A percentile compares a stretch with the other conserved stretches of the same genome.
Evolutionary conservation across 2,329 filamentous ascomycete species (phyloP).

Genomic region (Aspergillus novofumigatus): DNA sequence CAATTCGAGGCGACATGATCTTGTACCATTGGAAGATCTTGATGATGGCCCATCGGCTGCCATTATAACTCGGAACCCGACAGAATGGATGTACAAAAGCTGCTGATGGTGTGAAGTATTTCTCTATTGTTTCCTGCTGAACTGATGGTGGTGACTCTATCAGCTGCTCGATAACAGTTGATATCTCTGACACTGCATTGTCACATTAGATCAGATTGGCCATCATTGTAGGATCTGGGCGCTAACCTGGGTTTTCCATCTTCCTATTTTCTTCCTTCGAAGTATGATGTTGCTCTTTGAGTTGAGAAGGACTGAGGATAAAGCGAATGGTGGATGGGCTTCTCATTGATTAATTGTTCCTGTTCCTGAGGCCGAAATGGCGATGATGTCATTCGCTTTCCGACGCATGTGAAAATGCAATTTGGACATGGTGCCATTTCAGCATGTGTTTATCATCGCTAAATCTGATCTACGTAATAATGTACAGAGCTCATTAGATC

Average conservation of each 20-base stretch:
- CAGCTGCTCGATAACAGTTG: constrained; percentile 62
- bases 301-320: background rate
- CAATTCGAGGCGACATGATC: constrained; percentile 70
- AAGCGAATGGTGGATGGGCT: background rate
- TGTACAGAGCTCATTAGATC: background rate
- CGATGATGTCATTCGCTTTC: background rate
- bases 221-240: background rate
- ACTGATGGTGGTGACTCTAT: constrained; percentile 62
- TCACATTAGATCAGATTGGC: background rate
- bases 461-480: background rate
- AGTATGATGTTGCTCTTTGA: background rate
- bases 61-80: constrained; percentile 55
- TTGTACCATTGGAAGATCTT: constrained; percentile 81
- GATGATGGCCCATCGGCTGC: constrained; percentile 64
- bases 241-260: constrained; percentile 21
- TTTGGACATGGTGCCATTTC: background rate
- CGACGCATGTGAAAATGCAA: background rate
- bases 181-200: constrained; percentile 54
- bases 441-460: background rate
- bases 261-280: background rate
- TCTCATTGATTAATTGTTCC: background rate
- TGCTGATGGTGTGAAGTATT: constrained; percentile 69
- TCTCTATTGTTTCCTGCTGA: constrained; percentile 62
- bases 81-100: constrained; percentile 77
- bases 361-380: background rate